These are phyloP conservation scores for Paraconiothyrium brasiliense DNA, from an alignment of 2,329 filamentous ascomycete species.

Conservation along the genomic window DNA sequence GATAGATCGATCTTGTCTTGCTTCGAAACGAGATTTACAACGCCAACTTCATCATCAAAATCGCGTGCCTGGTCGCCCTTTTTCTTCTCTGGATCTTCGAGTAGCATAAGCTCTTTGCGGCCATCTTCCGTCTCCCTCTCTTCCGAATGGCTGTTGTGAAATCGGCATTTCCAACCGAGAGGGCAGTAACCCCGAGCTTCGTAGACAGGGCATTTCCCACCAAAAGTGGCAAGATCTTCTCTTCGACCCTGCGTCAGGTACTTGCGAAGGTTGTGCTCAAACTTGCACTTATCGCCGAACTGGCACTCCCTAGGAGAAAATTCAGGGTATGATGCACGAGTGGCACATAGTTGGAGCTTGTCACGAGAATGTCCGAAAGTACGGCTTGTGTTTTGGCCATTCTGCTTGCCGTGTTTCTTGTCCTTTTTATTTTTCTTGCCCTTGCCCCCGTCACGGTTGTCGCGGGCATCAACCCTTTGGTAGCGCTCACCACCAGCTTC, in stretches of 20 bases:
- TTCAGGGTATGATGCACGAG: conserved; percentile 74
- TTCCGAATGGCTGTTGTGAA: conserved; percentile 84
- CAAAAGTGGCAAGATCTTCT: conserved; percentile 78
- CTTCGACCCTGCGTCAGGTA: conserved; percentile 86
- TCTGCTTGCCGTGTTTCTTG: conserved; percentile 65
- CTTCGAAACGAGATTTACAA: conserved; percentile 78
- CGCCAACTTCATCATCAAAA: conserved; percentile 62
- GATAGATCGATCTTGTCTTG: conserved; percentile 78
- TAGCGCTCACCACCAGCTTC: conserved; percentile 61
- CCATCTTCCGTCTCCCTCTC: conserved; percentile 83
- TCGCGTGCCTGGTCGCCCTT: conserved; percentile 52
- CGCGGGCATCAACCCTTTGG: conserved; percentile 51
- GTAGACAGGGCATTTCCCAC: conserved; percentile 83
- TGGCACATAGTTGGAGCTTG: conserved; percentile 79
- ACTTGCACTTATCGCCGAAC: conserved; percentile 82
- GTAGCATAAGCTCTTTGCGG: conserved; percentile 79
- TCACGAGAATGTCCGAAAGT: conserved; percentile 84
- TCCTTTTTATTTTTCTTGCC: conserved; percentile 55
- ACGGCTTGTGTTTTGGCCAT: conserved; percentile 84
- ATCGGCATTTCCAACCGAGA: conserved; percentile 93
- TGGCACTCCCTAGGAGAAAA: conserved; percentile 81
- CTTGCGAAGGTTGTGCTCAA: conserved; percentile 83
- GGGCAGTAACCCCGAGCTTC: conserved; percentile 78
- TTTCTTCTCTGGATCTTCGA: conserved; percentile 64
- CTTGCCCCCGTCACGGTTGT: conserved; percentile 45